phyloP scores from a whole-genome alignment of 1,139 yeast genomes.

The Yamadazyma atlantica region DNA sequence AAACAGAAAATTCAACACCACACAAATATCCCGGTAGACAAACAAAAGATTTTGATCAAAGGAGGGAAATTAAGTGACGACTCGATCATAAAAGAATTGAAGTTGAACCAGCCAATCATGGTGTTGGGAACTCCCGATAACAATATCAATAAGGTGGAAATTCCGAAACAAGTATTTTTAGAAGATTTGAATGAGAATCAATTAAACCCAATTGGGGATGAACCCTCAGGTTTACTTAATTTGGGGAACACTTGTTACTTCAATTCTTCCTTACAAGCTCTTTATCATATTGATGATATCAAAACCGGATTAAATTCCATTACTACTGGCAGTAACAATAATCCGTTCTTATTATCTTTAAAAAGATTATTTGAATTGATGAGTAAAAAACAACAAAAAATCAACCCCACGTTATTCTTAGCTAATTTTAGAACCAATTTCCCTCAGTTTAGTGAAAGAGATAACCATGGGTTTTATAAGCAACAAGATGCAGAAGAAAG shows the following conservation, averaged over 20 bases:
- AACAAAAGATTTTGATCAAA: conserved; percentile 87
- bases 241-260: conserved; percentile 95
- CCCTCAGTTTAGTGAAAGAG: conserved; percentile 88
- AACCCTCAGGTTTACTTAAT: conserved; percentile 83
- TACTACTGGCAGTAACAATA: conserved; percentile 7
- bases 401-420: conserved; percentile 65
- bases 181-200: conserved; percentile 64
- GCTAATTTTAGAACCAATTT: conserved; percentile 60
- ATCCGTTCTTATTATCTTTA: conserved; percentile 27
- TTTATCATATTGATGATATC: conserved; percentile 67
- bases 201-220: conserved; percentile 37
- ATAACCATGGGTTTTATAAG: conserved; percentile 68
- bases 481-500: conserved; percentile 99
- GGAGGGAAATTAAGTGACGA: conserved; percentile 86
- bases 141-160: conserved; percentile 60
- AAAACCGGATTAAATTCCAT: conserved; percentile 27
- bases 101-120: conserved; percentile 72
- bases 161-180: conserved; percentile 54
- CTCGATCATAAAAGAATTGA: conserved; percentile 39
- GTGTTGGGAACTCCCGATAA: conserved; percentile 88
- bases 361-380: conserved; percentile 47
- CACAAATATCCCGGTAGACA: conserved; percentile 80
- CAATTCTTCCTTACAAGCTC: conserved; percentile 83
- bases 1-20: conserved; percentile 68
- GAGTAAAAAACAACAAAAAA: conserved; percentile 45